Evolutionary conservation across 371 early-diverging fungal species (phyloP), one percentile per base, ranked within the genome.

Genomic region (Mucor piriformis): DNA sequence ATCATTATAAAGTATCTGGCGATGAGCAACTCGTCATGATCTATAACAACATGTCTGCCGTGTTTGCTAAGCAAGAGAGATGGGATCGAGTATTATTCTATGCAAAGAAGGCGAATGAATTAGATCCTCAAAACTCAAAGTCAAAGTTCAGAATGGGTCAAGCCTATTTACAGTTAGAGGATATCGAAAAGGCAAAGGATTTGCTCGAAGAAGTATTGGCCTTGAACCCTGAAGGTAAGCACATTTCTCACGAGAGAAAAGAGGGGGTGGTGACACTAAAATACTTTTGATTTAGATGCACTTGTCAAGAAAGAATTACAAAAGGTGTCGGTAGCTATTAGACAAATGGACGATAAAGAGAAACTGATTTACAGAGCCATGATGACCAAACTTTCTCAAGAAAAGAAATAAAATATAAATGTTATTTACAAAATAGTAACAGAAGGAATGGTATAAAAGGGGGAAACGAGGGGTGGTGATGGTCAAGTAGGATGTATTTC

Each of bases 11-110:
- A 20, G 27, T 50, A 2, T 29, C 42, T 2, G 54, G 69, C 1
- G 48, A 70, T 12, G 65, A 66, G n/a, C 73, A 78, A 47, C 59
- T 74, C 3, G 67, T 78, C 23, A 67, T 62, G 71, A 64, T 78
- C 37, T 78, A 78, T 51, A 78, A 78, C 52, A 78, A 78, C 57
- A 75, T 78, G 75, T 57, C 66, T 32, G 73, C 75, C 18, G 78
- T 74, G 0, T 63, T 68, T 51, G 54, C 73, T 6, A 74, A 71
- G 57, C 69, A 78, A 33, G 67, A 78, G 7, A 70, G 72, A 37
- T 78, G 78, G 78, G 61, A 66, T 0, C 66, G 78, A 25, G 78
- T 71, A 6, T 58, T 74, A 29, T 63, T 64, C 21, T 70, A 62
- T 59, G 66, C 78, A 8, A 62, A 56, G 16, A 67, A 74, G 44